A percentile compares a stretch with the other conserved stretches of the same genome.
Evolutionary conservation across 805 yeast species (phyloP).

Genomic region (Torulaspora indica): DNA sequence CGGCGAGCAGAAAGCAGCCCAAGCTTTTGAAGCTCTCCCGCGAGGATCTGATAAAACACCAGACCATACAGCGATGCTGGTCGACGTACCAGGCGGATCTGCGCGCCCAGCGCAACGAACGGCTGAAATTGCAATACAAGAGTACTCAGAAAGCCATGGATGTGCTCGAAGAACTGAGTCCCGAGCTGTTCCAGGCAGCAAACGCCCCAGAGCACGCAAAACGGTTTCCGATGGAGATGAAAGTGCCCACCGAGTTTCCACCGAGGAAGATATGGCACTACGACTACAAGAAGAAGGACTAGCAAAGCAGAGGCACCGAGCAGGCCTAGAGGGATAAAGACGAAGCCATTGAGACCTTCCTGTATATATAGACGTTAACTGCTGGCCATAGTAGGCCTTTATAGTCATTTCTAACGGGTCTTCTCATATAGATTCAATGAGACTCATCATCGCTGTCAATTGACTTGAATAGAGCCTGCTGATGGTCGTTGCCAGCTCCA

Average conservation of each 20-base stretch:
- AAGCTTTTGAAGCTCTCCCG: conserved; percentile 58
- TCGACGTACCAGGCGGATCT: conserved; percentile 51
- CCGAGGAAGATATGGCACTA: conserved; percentile 76
- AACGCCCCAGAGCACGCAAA: conserved; percentile 50
- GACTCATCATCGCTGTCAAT: not conserved
- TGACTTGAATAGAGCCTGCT: not conserved
- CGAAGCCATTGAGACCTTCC: not conserved
- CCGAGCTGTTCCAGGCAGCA: conserved; percentile 59
- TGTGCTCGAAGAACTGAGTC: conserved; percentile 50
- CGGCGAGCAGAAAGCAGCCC: conserved; percentile 88
- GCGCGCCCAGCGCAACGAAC: conserved; percentile 40
- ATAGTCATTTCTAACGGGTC: conserved; percentile 4
- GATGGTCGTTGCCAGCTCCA: not conserved
- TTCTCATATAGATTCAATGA: not conserved
- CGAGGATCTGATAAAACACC: conserved; percentile 84
- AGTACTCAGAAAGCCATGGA: conserved; percentile 68
- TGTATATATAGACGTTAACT: conserved; percentile 2
- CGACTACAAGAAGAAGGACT: conserved; percentile 31
- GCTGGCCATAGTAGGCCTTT: not conserved
- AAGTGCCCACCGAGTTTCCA: conserved; percentile 88
- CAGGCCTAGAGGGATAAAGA: not conserved
- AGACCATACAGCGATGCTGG: conserved; percentile 83
- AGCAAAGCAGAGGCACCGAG: not conserved
- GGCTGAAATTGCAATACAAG: conserved; percentile 55
- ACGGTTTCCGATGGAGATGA: conserved; percentile 75